These are phyloP conservation scores for Butyriboletus appendiculatus DNA, from an alignment of 1,284 basidiomycete genomes.

Conservation along the genomic window DNA sequence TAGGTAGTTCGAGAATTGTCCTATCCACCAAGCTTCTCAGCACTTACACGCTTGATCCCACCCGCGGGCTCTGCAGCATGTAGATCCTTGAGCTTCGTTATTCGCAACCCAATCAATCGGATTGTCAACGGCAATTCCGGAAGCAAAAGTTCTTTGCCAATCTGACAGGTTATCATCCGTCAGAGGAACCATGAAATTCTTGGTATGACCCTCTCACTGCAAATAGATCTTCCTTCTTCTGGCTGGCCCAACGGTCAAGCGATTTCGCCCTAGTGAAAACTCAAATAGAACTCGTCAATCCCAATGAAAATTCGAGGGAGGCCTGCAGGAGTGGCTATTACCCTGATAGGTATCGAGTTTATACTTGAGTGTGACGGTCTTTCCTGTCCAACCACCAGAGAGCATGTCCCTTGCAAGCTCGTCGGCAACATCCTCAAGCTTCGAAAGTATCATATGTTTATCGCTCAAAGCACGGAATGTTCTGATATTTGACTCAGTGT, in stretches of 20 bases:
- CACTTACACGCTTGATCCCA: slow-evolving; percentile 64
- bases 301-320: neutral
- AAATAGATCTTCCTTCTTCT: slow-evolving; percentile 77
- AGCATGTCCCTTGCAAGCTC: slow-evolving; percentile 82
- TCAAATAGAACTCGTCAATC: slow-evolving; percentile 31
- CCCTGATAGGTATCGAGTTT: slow-evolving; percentile 82
- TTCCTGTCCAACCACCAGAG: slow-evolving; percentile 68
- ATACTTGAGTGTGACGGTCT: slow-evolving; percentile 79
- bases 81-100: slow-evolving; percentile 85
- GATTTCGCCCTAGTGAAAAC: slow-evolving; percentile 85
- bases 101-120: slow-evolving; percentile 78
- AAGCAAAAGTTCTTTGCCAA: slow-evolving; percentile 80
- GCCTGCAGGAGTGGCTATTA: slow-evolving; percentile 40
- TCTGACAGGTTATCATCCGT: slow-evolving; percentile 41
- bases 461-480: slow-evolving; percentile 75
- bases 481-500: slow-evolving; percentile 39
- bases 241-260: slow-evolving; percentile 67
- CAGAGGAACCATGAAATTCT: slow-evolving; percentile 1
- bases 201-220: slow-evolving; percentile 47
- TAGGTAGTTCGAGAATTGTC: neutral
- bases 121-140: slow-evolving; percentile 77
- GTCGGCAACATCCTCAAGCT: slow-evolving; percentile 76
- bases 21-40: neutral
- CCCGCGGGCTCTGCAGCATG: slow-evolving; percentile 45
- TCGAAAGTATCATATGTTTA: slow-evolving; percentile 65